These are phyloP conservation scores for Lagenidium giganteum DNA, from an alignment of 352 stramenopile species.

Conservation along the genomic window DNA sequence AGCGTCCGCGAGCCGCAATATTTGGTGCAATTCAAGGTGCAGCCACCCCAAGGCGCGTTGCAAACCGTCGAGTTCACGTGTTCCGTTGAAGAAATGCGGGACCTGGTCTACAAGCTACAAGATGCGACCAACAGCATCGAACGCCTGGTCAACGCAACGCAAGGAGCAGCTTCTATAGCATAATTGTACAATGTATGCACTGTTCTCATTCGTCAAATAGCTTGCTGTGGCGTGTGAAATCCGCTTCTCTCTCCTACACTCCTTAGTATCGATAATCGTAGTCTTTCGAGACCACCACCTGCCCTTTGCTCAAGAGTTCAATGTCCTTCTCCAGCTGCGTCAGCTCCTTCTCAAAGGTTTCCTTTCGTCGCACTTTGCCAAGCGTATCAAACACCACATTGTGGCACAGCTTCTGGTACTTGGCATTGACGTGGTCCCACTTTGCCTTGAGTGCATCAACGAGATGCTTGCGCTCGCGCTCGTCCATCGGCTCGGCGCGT, in stretches of 20 bases:
- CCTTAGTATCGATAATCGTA: constrained; percentile 43
- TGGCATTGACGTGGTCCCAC: constrained; percentile 91
- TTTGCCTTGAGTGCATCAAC: constrained; percentile 90
- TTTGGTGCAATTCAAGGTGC: constrained; percentile 58
- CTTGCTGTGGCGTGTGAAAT: too few relatives aligned
- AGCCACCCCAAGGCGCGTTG: constrained; percentile 32
- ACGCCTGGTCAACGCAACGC: too few relatives aligned
- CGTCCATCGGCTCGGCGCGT: constrained; percentile 69
- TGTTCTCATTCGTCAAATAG: too few relatives aligned
- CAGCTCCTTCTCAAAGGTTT: constrained; percentile 89
- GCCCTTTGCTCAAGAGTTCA: constrained; percentile 71
- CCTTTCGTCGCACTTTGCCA: constrained; percentile 91
- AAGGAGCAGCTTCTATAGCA: too few relatives aligned
- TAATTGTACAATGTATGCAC: too few relatives aligned
- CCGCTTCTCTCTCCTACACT: too few relatives aligned
- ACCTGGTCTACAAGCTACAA: constrained; percentile 68
- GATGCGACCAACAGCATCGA: constrained; percentile 58
- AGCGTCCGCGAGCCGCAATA: constrained; percentile 54
- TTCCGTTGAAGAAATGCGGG: constrained; percentile 60
- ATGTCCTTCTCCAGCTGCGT: constrained; percentile 92
- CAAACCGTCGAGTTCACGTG: constrained; percentile 48
- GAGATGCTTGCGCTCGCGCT: constrained; percentile 77
- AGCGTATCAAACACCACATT: constrained; percentile 91
- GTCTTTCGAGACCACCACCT: constrained; percentile 54
- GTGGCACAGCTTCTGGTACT: constrained; percentile 95